A percentile compares a stretch with the other conserved stretches of the same genome.
Conservation (phyloP, 2,329 filamentous ascomycete species). For the Decorospora gaudefroyi region DNA sequence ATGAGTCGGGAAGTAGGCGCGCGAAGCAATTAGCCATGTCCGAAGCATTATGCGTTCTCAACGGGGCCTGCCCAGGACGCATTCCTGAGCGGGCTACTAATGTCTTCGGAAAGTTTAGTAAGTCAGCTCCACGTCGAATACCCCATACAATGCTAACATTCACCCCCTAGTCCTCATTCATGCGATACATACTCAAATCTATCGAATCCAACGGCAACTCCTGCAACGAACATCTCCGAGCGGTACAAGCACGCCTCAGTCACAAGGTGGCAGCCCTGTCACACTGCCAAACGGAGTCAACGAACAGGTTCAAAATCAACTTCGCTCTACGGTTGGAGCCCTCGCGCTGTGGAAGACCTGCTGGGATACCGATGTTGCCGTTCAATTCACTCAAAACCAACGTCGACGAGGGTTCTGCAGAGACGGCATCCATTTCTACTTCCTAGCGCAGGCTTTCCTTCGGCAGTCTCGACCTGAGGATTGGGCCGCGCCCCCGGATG, state of each 20-base stretch:
- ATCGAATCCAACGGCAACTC: constrained; percentile 55
- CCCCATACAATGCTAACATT: constrained; percentile 12
- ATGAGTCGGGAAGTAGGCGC: constrained; percentile 65
- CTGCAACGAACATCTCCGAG: constrained; percentile 45
- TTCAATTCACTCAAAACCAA: constrained; percentile 67
- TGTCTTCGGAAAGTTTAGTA: constrained; percentile 68
- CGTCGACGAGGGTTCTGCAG: constrained; percentile 70
- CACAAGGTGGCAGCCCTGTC: constrained; percentile 56
- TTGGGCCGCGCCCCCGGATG: constrained; percentile 61
- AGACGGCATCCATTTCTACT: constrained; percentile 74
- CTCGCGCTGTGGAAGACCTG: constrained; percentile 73
- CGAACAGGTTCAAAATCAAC: constrained; percentile 55
- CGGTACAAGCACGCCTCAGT: constrained; percentile 61
- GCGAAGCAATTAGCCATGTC: constrained; percentile 68
- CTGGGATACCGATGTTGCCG: constrained; percentile 71
- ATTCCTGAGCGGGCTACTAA: constrained; percentile 71
- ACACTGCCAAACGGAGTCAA: constrained; percentile 53
- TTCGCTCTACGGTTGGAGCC: constrained; percentile 56
- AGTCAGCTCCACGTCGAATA: constrained; percentile 1
- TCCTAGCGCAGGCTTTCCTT: constrained; percentile 68
- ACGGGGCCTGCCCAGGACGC: constrained; percentile 61
- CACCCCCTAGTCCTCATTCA: constrained; percentile 65
- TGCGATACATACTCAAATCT: constrained; percentile 67
- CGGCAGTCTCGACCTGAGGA: constrained; percentile 61
- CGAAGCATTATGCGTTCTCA: constrained; percentile 63